A percentile compares a stretch with the other conserved stretches of the same genome.
These are phyloP conservation scores for Apostasia shenzhenica DNA, from an alignment of 106 monocot genomes.

Conservation along the genomic window DNA sequence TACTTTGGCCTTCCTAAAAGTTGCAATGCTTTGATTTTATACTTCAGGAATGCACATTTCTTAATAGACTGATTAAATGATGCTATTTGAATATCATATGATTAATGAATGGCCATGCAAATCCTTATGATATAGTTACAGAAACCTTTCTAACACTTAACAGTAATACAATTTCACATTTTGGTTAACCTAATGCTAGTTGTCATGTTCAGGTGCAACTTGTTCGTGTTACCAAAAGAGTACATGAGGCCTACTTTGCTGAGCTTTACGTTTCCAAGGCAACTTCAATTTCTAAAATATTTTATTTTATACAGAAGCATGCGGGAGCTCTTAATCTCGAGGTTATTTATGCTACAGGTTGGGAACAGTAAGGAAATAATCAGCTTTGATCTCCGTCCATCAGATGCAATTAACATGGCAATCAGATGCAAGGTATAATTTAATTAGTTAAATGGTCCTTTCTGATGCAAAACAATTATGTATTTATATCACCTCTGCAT, in stretches of 20 bases:
- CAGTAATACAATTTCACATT: neutral
- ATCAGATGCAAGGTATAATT: conserved; percentile 78
- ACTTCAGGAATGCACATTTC: no score
- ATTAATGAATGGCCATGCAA: neutral
- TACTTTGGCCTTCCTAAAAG: no score
- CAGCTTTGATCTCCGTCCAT: conserved; percentile 80
- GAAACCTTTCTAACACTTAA: neutral
- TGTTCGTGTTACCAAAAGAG: conserved; percentile 70
- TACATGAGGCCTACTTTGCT: conserved; percentile 81
- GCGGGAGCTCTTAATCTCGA: neutral
- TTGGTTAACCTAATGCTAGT: neutral
- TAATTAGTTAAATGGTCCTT: neutral
- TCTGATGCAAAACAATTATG: no score
- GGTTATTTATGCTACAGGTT: conserved; percentile 27
- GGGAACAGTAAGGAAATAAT: conserved; percentile 77
- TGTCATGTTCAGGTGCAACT: conserved; percentile 39
- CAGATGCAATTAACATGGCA: conserved; percentile 97
- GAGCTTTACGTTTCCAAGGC: conserved; percentile 73
- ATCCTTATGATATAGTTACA: neutral
- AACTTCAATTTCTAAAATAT: conserved; percentile 4
- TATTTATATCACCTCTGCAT: no score
- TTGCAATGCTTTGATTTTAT: no score
- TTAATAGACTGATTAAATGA: no score
- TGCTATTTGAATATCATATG: no score
- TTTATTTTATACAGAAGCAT: neutral